A percentile compares a stretch with the other conserved stretches of the same genome.
Evolutionary conservation across 176 grass and related monocot genomes (phyloP).

Genomic region (Cymbopogon citratus): DNA sequence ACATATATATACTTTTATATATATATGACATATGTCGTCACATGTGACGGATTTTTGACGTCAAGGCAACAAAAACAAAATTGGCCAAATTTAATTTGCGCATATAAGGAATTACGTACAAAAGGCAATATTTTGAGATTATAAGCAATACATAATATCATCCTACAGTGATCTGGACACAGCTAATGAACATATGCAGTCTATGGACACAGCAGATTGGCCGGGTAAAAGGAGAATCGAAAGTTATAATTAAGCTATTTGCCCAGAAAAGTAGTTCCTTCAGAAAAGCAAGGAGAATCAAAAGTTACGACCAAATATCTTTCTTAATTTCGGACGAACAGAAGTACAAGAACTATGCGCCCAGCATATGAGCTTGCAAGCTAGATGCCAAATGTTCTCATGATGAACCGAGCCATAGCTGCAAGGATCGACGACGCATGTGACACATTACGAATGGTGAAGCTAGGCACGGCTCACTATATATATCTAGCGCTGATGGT

Average conservation of each 20-base stretch:
- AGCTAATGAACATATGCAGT: no score
- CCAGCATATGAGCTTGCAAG: neutral
- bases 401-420: neutral
- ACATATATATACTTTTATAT: neutral
- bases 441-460: neutral
- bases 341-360: neutral
- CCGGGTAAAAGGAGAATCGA: no score
- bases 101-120: no score
- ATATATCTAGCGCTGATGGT: slow-evolving; percentile 1
- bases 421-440: neutral
- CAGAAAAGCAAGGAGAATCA: neutral
- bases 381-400: slow-evolving; percentile 17
- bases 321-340: neutral
- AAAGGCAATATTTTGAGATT: no score
- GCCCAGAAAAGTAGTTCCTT: neutral
- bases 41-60: neutral
- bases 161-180: no score
- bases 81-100: neutral
- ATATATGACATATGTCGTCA: no score
- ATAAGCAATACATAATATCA: no score
- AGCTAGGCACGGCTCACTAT: neutral
- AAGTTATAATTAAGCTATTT: no score
- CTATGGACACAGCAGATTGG: neutral
- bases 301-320: neutral
- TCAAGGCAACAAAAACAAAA: neutral